Percentiles rank a stretch among this genome's conserved stretches.
Evolutionary conservation across 208 protist species (phyloP).

Genomic region (Leishmania guyanensis): DNA sequence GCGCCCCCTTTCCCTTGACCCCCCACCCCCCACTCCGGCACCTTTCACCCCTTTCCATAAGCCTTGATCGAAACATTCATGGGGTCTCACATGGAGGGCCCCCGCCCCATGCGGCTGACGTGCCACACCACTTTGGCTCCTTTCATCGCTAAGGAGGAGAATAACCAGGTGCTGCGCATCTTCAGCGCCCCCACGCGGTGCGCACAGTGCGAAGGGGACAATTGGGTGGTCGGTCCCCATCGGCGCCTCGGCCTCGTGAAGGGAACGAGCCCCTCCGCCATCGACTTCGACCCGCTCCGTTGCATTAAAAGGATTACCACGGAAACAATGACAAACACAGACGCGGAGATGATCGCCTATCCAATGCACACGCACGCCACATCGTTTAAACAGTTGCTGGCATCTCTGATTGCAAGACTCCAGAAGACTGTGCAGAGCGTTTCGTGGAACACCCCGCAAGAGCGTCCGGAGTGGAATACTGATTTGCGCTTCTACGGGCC

Average conservation of each 20-base stretch:
- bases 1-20: neutral
- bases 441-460: slow-evolving; percentile 40
- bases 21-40: neutral
- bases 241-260: slow-evolving; percentile 15
- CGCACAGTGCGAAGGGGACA: slow-evolving; percentile 13
- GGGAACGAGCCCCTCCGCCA: neutral
- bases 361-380: slow-evolving; percentile 34
- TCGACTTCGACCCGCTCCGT: slow-evolving; percentile 30
- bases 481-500: slow-evolving; percentile 69
- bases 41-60: too few species aligned
- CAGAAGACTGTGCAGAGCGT: slow-evolving; percentile 17
- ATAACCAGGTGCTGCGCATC: slow-evolving; percentile 25
- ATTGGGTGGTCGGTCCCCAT: neutral
- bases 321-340: slow-evolving; percentile 40
- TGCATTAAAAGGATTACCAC: slow-evolving; percentile 39
- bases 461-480: slow-evolving; percentile 44
- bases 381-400: slow-evolving; percentile 18
- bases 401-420: slow-evolving; percentile 7
- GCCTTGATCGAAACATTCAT: neutral
- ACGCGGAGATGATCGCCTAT: slow-evolving; percentile 50
- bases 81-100: slow-evolving; percentile 15
- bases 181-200: slow-evolving; percentile 34
- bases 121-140: slow-evolving; percentile 27
- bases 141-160: slow-evolving; percentile 9
- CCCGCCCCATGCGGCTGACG: slow-evolving; percentile 9